A percentile compares a stretch with the other conserved stretches of the same genome.
Conservation (phyloP, 352 stramenopile species). For the Peronosclerospora sorghi region DNA sequence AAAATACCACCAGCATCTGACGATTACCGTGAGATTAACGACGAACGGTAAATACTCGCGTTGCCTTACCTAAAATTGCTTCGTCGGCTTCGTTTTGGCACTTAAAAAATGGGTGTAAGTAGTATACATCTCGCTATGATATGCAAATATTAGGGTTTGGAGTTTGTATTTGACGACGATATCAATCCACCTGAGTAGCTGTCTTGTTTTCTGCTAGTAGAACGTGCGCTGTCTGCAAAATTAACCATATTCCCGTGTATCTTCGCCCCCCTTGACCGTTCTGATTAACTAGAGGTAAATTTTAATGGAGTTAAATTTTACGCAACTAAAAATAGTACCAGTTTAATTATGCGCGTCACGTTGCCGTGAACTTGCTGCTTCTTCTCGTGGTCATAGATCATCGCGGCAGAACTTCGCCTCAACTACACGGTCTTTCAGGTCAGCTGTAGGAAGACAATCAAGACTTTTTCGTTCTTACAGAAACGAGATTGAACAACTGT, state of each 20-base stretch:
- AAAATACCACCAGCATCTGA: conserved; percentile 66
- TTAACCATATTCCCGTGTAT: conserved; percentile 75
- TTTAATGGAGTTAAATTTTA: neutral
- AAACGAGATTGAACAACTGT: conserved; percentile 39
- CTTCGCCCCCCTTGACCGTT: conserved; percentile 55
- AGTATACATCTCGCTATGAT: conserved; percentile 69
- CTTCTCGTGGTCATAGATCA: conserved; percentile 49
- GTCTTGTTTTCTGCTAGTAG: conserved; percentile 69
- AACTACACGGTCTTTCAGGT: conserved; percentile 24
- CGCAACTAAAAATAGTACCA: conserved; percentile 24
- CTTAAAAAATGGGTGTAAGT: conserved; percentile 78
- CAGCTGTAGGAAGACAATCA: neutral
- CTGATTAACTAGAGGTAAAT: conserved; percentile 13
- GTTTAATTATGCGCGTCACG: conserved; percentile 39
- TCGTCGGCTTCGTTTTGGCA: conserved; percentile 70
- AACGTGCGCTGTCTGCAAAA: conserved; percentile 66
- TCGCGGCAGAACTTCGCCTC: conserved; percentile 34
- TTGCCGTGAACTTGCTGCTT: conserved; percentile 46
- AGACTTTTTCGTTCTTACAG: conserved; percentile 22
- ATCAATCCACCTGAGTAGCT: conserved; percentile 51
- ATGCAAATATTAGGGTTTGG: neutral
- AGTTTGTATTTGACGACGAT: neutral
- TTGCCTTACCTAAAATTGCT: conserved; percentile 54
- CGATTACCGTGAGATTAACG: neutral
- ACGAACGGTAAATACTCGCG: neutral